These are phyloP conservation scores for Dendrobium chrysotoxum DNA, from an alignment of 106 monocot genomes.

Conservation along the genomic window DNA sequence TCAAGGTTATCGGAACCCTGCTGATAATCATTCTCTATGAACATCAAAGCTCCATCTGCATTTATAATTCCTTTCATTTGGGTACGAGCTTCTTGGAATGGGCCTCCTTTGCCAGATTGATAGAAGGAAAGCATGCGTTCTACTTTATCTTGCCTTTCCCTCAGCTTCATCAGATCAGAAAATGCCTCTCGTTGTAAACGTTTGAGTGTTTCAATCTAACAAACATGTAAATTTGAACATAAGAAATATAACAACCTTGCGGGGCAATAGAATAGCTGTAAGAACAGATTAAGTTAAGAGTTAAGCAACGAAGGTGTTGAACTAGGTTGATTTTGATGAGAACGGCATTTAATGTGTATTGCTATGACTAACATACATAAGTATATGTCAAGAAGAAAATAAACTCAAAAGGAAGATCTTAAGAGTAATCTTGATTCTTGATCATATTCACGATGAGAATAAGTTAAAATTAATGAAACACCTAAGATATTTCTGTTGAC, in stretches of 20 bases:
- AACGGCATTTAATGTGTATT: not conserved
- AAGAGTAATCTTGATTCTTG: too few relatives aligned
- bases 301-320: not conserved
- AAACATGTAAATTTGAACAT: not conserved
- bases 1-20: slow-evolving; percentile 23
- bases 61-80: slow-evolving; percentile 57
- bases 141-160: slow-evolving; percentile 67
- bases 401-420: too few relatives aligned
- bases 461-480: too few relatives aligned
- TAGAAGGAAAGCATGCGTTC: slow-evolving; percentile 54
- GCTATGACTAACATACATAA: not conserved
- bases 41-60: slow-evolving; percentile 42
- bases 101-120: slow-evolving; percentile 42
- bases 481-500: too few relatives aligned
- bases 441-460: too few relatives aligned
- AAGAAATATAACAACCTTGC: not conserved
- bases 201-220: slow-evolving; percentile 75
- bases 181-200: slow-evolving; percentile 73
- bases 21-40: slow-evolving; percentile 27
- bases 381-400: not conserved
- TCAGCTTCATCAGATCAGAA: slow-evolving; percentile 76
- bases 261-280: not conserved
- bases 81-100: slow-evolving; percentile 44
- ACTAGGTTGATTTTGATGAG: not conserved
- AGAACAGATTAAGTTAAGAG: not conserved